Evolutionary conservation across 192 early-diverging fungal genomes (phyloP), one percentile per base, ranked within the genome.

Genomic region (Neocallimastix lanati): DNA sequence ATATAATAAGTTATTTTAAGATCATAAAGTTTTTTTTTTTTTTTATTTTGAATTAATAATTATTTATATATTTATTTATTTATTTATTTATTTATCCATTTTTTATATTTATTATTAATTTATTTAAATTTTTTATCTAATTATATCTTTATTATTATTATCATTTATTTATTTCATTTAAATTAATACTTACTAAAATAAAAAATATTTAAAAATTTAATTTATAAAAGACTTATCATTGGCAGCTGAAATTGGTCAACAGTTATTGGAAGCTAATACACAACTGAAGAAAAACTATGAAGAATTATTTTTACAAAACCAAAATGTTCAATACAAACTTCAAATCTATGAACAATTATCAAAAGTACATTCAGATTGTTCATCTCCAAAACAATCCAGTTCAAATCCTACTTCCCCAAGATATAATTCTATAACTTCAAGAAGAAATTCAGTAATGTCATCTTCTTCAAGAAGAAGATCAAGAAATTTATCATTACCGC

Each of bases 241-340:
- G 16, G 81, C 83, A 15, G 83, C 83, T 18, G 79, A 83, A 77
- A 82, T 83, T 33, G 83, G 83, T 25, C 82, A 83, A 77, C 33
- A 82, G 28, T 78, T 83, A 67, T 78, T 83, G 11, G 76, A 79
- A 21, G 78, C 77, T 28, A 83, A 83, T 77, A 76, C 76, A 77
- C 29, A 67, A 11, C 40, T 83, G 33, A 83, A 80, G 29, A 29
- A 29, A 38, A 79, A 58, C 9, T 77, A 79, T 80, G 58, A 79
- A 28, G 67, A 79, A 30, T 33, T 83, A n/a, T 67, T 25, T n/a
- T n/a, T 67, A 25, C 50, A 67, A 11, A 67, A 67, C n/a, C 50
- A 67, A 27, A 25, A 67, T 67, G 25, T 0, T 21, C 25, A n/a
- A n/a, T n/a, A 9, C 7, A 15, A 67, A n/a, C 50, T 67, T 67